These are phyloP conservation scores for Pedinophyceae sp. DNA, from an alignment of 139 green algal genomes.

Conservation along the genomic window DNA sequence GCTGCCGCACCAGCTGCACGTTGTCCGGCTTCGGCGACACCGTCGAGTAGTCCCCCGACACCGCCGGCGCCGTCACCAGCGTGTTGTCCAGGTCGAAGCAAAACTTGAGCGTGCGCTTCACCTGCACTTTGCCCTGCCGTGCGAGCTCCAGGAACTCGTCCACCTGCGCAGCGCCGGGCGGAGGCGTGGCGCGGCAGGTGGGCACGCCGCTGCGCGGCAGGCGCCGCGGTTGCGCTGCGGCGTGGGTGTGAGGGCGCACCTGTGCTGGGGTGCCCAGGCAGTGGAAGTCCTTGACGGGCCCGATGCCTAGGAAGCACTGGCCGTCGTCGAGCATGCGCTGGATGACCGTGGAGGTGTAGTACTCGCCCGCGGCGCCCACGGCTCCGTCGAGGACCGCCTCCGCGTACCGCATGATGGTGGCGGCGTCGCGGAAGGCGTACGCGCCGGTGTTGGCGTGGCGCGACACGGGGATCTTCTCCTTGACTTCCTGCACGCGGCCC, in stretches of 20 bases:
- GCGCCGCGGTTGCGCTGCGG: too few relatives aligned
- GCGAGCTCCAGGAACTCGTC: neutral
- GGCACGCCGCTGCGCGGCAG: too few relatives aligned
- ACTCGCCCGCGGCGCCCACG: neutral
- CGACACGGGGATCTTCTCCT: neutral
- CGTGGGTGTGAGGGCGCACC: too few relatives aligned
- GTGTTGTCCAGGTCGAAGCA: conserved; percentile 1
- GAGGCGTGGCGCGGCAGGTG: too few relatives aligned
- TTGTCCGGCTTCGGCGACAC: neutral
- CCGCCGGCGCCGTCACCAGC: neutral
- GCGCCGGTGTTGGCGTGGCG: neutral
- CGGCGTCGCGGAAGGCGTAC: too few relatives aligned
- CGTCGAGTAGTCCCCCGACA: neutral
- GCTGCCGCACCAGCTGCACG: neutral
- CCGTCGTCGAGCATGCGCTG: neutral
- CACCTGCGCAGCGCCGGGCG: too few relatives aligned
- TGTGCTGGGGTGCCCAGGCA: neutral
- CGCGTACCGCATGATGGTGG: neutral
- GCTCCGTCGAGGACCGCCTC: neutral
- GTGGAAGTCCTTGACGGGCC: neutral
- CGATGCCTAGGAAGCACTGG: neutral
- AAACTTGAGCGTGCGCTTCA: neutral
- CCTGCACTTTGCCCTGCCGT: neutral
- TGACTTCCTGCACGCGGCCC: neutral
- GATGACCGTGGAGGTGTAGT: neutral